Percentiles rank a stretch among this genome's conserved stretches.
phyloP scores from a whole-genome alignment of 2,329 filamentous ascomycete genomes.

The Cordyceps sp. region DNA sequence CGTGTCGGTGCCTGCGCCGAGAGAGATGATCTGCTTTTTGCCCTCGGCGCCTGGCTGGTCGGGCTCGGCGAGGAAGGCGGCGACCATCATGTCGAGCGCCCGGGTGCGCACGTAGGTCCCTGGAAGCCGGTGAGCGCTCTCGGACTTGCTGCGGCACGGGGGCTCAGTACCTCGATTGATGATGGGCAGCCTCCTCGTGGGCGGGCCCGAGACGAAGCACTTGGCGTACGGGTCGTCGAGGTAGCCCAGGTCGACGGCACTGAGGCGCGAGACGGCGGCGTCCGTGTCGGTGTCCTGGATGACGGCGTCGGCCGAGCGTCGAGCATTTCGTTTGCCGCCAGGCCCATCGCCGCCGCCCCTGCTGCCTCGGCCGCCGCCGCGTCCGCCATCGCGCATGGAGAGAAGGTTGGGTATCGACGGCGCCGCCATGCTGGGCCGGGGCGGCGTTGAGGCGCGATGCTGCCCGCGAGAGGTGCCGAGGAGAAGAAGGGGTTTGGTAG shows the following conservation, averaged over 20 bases:
- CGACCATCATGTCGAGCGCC: slow-evolving; percentile 64
- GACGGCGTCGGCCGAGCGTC: slow-evolving; percentile 49
- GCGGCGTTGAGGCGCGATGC: not conserved
- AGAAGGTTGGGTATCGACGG: slow-evolving; percentile 65
- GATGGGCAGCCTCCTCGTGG: slow-evolving; percentile 60
- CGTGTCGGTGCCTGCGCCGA: slow-evolving; percentile 90
- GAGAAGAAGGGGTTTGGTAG: too few relatives aligned
- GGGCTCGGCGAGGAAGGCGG: slow-evolving; percentile 43
- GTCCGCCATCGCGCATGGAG: slow-evolving; percentile 30
- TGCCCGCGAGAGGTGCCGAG: too few relatives aligned
- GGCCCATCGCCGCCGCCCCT: slow-evolving; percentile 17
- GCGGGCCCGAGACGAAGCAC: slow-evolving; percentile 44
- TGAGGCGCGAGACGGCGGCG: slow-evolving; percentile 75
- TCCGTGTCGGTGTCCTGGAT: slow-evolving; percentile 87
- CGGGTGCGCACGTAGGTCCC: slow-evolving; percentile 86
- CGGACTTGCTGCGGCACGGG: not conserved
- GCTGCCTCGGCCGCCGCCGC: slow-evolving; percentile 18
- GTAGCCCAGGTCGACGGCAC: slow-evolving; percentile 75
- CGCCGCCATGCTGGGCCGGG: slow-evolving; percentile 39
- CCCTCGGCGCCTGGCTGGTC: slow-evolving; percentile 9
- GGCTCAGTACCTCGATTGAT: slow-evolving; percentile 70
- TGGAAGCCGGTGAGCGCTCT: slow-evolving; percentile 15
- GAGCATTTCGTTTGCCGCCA: too few relatives aligned
- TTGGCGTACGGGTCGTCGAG: slow-evolving; percentile 65
- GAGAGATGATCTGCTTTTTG: slow-evolving; percentile 65